These are phyloP conservation scores for Eucalyptus tenuipes DNA, from an alignment of 345 rosid genomes.

Conservation along the genomic window DNA sequence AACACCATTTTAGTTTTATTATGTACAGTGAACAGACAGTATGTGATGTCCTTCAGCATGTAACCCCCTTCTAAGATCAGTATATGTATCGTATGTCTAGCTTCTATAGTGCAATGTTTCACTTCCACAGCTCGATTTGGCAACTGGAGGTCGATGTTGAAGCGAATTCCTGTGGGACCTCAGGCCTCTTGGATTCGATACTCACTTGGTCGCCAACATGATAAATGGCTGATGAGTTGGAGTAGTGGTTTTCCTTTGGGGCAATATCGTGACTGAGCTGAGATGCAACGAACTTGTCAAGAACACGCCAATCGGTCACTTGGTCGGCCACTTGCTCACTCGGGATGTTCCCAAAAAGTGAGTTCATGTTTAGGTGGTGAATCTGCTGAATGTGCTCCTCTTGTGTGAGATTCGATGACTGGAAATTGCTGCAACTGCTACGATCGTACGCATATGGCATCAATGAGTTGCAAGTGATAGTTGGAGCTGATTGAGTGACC, in stretches of 20 bases:
- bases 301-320: conserved; percentile 90
- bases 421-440: conserved; percentile 31
- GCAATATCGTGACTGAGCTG: conserved; percentile 86
- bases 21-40: conserved; percentile 31
- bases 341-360: conserved; percentile 13
- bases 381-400: conserved; percentile 36
- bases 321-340: conserved; percentile 57
- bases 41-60: neutral
- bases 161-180: conserved; percentile 31
- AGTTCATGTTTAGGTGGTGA: conserved; percentile 41
- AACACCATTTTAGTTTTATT: conserved; percentile 28
- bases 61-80: conserved; percentile 32
- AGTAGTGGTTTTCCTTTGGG: conserved; percentile 16
- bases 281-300: conserved; percentile 94
- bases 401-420: conserved; percentile 40
- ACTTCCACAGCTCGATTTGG: conserved; percentile 90
- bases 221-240: conserved; percentile 13
- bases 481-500: conserved; percentile 2
- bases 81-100: conserved; percentile 6
- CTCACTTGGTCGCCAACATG: conserved; percentile 31
- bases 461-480: conserved; percentile 29
- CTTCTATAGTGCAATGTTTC: conserved; percentile 9
- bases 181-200: conserved; percentile 37
- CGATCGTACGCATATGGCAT: conserved; percentile 27
- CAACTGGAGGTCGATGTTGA: conserved; percentile 57